Evolutionary conservation across 2,329 filamentous ascomycete genomes (phyloP), one percentile per base, ranked within the genome.

Genomic region (Nemania abortiva): DNA sequence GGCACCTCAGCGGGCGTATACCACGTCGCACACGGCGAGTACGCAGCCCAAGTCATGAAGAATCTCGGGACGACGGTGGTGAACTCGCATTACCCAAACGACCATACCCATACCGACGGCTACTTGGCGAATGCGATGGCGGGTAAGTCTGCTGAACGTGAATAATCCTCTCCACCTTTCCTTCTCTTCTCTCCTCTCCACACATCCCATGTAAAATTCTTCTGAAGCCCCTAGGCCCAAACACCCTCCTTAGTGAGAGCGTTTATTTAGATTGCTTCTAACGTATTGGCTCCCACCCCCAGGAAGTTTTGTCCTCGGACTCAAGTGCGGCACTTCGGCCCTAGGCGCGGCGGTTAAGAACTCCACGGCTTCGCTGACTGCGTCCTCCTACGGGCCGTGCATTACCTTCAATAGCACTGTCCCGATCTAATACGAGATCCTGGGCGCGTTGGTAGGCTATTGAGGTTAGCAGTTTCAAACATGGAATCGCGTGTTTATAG

Each of bases 31-130:
- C 89, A 91, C 73, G 86, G 87, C n/a, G 80, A 82, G 45, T 90
- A 90, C 72, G 84, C 85, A 5, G 87, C 85, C 3, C 82, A 85
- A 70, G 84, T 83, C 47, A 89, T 86, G 76, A 76, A 84, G 75
- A 79, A 81, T 15, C 74, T 89, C 54, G 88, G 89, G 0, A 80
- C 79, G 49, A 68, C 79, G 0, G 82, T 79, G 3, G 86, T 89
- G 29, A 84, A 89, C 75, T 79, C 81, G 0, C 82, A 85, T 70
- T 91, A 85, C 69, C 87, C 88, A 0, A 82, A 83, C 22, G 89
- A 90, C 72, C 89, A 91, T 77, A 91, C 89, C 0, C 89, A 91
- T 76, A 90, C 89, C 1, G 86, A 84, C 60, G 80, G 86, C 0
- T 80, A 79, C 31, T 86, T 88, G n/a, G 88, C 89, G 1, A 81